phyloP scores from a whole-genome alignment of 306 rosid species.

The Acacia acuminata region DNA sequence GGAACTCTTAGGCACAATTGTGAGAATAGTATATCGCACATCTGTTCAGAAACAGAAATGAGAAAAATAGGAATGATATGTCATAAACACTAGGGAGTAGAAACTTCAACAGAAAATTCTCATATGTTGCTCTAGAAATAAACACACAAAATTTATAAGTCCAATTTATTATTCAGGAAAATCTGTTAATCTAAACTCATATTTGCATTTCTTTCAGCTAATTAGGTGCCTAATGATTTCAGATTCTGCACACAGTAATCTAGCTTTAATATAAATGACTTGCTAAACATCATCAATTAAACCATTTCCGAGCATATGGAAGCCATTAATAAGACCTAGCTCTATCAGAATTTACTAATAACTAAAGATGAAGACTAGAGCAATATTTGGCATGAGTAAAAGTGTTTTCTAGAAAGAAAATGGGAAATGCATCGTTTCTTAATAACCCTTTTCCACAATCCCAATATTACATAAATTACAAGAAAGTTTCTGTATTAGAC shows the following conservation, averaged over 20 bases:
- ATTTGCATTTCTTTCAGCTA: conserved; percentile 3
- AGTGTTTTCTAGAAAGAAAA: too few relatives aligned
- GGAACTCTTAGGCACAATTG: conserved; percentile 93
- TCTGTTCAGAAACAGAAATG: conserved; percentile 60
- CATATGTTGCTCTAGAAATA: conserved; percentile 6
- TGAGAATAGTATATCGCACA: conserved; percentile 95
- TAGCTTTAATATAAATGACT: conserved; percentile 2
- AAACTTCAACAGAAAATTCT: conserved; percentile 25
- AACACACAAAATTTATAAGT: not conserved
- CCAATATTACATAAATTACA: not conserved
- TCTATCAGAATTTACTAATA: conserved; percentile 18
- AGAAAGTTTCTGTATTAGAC: not conserved
- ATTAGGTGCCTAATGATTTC: not conserved
- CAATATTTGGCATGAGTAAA: not conserved
- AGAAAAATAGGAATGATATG: conserved; percentile 12
- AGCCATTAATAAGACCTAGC: conserved; percentile 13
- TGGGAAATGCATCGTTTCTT: not conserved
- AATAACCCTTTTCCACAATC: not conserved
- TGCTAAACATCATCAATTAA: not conserved
- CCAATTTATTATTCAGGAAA: not conserved
- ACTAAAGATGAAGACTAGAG: not conserved
- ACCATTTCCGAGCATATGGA: conserved; percentile 7
- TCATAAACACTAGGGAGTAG: conserved; percentile 17
- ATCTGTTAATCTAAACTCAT: not conserved
- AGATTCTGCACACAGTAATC: conserved; percentile 10